Percentiles rank a stretch among this genome's conserved stretches.
These are phyloP conservation scores for Lagenidium giganteum DNA, from an alignment of 352 stramenopile species.

Conservation along the genomic window DNA sequence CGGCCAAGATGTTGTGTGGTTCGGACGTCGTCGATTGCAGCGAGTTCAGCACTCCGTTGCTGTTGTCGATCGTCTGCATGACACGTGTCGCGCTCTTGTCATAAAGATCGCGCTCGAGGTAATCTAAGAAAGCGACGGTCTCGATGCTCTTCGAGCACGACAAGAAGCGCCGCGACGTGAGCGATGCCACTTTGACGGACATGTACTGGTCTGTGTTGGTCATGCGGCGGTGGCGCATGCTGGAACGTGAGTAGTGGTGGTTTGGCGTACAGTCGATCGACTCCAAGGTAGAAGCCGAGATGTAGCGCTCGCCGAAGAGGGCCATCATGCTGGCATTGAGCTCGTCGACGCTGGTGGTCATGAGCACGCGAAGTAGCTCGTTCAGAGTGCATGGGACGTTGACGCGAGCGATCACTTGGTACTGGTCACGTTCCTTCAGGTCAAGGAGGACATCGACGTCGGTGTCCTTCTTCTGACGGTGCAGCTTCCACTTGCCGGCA, in stretches of 20 bases:
- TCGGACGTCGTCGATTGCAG: slow-evolving; percentile 1
- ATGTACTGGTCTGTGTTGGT: background rate
- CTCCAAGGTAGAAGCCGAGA: background rate
- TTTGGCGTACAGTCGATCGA: background rate
- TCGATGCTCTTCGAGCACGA: background rate
- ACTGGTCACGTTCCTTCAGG: too few relatives aligned
- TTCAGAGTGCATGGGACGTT: too few relatives aligned
- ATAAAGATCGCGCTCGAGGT: too few relatives aligned
- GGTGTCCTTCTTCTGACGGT: too few relatives aligned
- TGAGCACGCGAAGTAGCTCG: slow-evolving; percentile 8
- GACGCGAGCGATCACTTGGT: too few relatives aligned
- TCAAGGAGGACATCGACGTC: too few relatives aligned
- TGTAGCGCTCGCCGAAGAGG: background rate
- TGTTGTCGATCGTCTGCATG: slow-evolving; percentile 10
- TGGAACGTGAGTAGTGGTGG: slow-evolving; percentile 5
- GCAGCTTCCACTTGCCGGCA: too few relatives aligned
- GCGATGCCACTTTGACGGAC: background rate
- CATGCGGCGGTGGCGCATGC: slow-evolving; percentile 1
- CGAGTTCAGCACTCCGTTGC: background rate
- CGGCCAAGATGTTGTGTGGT: too few relatives aligned
- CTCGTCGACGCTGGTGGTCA: slow-evolving; percentile 5
- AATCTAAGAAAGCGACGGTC: background rate
- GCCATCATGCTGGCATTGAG: slow-evolving; percentile 6
- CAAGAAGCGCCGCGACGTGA: too few relatives aligned
- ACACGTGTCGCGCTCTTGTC: too few relatives aligned